Evolutionary conservation across 208 protist genomes (phyloP).

Genomic region (Leptomonas seymouri): DNA sequence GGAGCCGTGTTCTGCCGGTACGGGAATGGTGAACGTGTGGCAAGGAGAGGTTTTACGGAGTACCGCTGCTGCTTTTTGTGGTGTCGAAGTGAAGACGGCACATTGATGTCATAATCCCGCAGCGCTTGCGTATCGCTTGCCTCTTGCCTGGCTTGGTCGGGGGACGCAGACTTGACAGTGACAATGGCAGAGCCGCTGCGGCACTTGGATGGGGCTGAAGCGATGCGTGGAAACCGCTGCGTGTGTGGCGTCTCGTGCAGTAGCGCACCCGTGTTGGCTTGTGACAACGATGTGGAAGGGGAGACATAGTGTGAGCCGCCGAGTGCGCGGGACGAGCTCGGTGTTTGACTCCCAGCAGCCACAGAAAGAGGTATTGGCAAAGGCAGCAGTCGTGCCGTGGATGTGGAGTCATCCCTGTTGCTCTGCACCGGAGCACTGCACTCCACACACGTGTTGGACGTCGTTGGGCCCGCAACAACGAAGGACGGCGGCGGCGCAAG

Average conservation of each 20-base stretch:
- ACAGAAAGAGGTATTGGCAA: constrained; percentile 41
- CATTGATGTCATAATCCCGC: constrained; percentile 7
- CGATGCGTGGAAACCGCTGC: constrained; percentile 14
- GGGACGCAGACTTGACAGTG: background rate
- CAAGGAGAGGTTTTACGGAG: background rate
- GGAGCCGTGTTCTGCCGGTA: background rate
- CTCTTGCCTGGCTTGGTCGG: background rate
- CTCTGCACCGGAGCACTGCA: background rate
- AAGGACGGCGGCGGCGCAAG: background rate
- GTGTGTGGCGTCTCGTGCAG: constrained; percentile 15
- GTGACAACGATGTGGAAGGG: background rate
- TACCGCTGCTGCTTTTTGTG: background rate
- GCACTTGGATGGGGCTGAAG: background rate
- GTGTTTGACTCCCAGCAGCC: constrained; percentile 6
- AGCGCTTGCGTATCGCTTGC: background rate
- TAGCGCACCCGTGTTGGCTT: background rate
- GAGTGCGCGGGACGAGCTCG: background rate
- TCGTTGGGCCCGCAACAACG: background rate
- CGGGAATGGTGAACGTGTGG: background rate
- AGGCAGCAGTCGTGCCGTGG: constrained; percentile 15
- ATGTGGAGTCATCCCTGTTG: background rate
- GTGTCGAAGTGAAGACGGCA: background rate
- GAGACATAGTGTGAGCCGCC: background rate
- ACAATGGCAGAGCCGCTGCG: constrained; percentile 3
- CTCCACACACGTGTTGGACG: background rate